Base-by-base conservation (phyloP, 1,139 yeast genomes). In the Yamadazyma mexicana region DNA sequence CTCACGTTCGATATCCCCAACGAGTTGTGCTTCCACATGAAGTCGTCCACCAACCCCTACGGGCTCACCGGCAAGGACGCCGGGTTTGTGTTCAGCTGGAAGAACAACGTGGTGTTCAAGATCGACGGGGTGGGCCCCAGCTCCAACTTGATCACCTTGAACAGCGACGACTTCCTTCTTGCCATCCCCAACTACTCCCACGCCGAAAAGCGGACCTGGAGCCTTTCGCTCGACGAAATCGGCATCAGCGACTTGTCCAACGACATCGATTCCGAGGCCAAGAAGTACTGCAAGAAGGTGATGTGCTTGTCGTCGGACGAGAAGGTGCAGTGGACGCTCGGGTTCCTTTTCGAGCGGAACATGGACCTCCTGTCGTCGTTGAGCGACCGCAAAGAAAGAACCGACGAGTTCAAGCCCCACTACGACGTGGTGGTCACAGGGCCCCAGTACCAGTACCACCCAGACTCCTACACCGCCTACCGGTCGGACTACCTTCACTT, bases 51-150 rank as follows among this genome's bases (percentile, higher is more conserved):
- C 39, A 77, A 81, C 50, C 98, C 98, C 0, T 87, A 91, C 54
- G 73, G 74, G 17, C 60, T 91, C 31, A 70, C 80, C 5, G 91
- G 88, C 1, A 66, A 69, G 10, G 74, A 82, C 36, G 77, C 96
- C 2, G 98, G 98, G 0, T 86, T 88, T 58, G 80, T 84, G 1
- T 77, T 89, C 51, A 78, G 83, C 24, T 91, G 96, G 83, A 77
- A 78, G 48, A 77, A 84, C 35, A 71, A 83, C 50, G 89, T 87
- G 3, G 54, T 57, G 2, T 67, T 88, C 39, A 56, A 64, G 5
- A 69, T 88, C 37, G 88, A 88, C 58, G 79, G 79, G 16, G 67
- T 77, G 16, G 82, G 77, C 23, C 72, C 81, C 44, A 81, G 87
- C 14, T 73, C 72, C 36, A 79, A 83, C 38, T 74, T 92, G 42